A percentile compares a stretch with the other conserved stretches of the same genome.
Conservation (phyloP, 371 early-diverging fungal genomes). For the Apophysomyces variabilis region DNA sequence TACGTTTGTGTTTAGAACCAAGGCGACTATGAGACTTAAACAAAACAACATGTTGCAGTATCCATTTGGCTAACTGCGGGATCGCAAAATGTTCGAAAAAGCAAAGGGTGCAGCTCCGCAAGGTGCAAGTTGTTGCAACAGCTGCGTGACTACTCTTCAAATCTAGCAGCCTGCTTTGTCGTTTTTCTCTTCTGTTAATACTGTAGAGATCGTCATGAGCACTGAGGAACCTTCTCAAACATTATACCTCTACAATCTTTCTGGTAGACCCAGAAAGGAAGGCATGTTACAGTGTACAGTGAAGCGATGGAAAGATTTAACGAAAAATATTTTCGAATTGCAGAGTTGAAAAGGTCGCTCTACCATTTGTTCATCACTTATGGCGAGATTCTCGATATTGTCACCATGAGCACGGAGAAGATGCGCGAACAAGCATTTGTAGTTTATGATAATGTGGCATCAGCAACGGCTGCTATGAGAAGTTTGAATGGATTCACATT, state of each 20-base stretch:
- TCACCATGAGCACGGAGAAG: conserved; percentile 72
- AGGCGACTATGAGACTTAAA: too few species aligned
- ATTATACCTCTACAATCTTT: conserved; percentile 4
- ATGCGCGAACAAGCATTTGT: conserved; percentile 98
- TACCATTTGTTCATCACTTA: conserved; percentile 80
- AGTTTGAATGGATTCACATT: conserved; percentile 79
- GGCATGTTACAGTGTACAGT: background rate
- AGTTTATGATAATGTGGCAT: conserved; percentile 77
- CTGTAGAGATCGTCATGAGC: conserved; percentile 10
- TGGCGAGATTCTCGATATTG: conserved; percentile 90
- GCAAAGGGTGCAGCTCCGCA: too few species aligned
- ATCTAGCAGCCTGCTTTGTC: too few species aligned
- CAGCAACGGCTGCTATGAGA: conserved; percentile 78
- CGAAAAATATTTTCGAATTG: background rate
- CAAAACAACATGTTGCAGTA: too few species aligned
- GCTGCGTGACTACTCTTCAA: too few species aligned
- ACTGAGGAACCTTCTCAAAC: conserved; percentile 6
- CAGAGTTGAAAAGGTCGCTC: conserved; percentile 72
- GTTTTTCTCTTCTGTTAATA: too few species aligned
- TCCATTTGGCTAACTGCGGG: too few species aligned
- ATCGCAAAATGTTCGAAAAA: too few species aligned
- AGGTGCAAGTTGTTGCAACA: too few species aligned
- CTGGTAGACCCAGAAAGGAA: conserved; percentile 5
- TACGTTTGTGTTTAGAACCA: too few species aligned
- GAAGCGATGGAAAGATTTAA: too few species aligned